Conservation (phyloP, 176 grass and related monocot species). For the Eleusine indica region DNA sequence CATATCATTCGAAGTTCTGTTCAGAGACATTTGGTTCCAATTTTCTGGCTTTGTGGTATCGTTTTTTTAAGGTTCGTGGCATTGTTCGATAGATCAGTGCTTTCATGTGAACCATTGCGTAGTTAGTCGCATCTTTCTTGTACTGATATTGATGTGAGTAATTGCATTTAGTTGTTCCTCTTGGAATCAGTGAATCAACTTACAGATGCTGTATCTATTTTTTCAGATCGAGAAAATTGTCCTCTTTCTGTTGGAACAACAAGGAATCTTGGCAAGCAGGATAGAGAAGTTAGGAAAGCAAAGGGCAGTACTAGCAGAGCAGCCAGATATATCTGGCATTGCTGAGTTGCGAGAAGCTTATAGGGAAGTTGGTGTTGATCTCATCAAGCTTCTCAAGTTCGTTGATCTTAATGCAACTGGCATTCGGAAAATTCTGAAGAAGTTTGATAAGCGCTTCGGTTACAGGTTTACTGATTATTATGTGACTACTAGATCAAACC, state of each 20-base stretch:
- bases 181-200: constrained; percentile 7
- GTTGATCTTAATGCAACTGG: constrained; percentile 97
- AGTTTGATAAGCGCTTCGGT: constrained; percentile 95
- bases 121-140: constrained; percentile 8
- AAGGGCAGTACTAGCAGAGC: constrained; percentile 67
- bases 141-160: constrained; percentile 2
- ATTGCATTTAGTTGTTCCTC: neutral
- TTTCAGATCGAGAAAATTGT: constrained; percentile 94
- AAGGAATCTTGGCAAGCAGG: constrained; percentile 83
- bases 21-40: neutral
- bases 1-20: constrained; percentile 11
- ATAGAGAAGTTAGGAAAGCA: constrained; percentile 92
- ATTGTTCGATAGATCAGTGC: neutral
- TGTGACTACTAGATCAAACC: constrained; percentile 91
- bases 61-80: too few relatives aligned
- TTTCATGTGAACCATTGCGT: neutral
- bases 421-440: constrained; percentile 98
- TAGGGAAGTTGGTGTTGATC: constrained; percentile 78
- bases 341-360: constrained; percentile 83
- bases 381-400: constrained; percentile 97
- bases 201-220: constrained; percentile 13
- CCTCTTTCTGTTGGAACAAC: constrained; percentile 92
- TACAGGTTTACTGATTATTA: constrained; percentile 99
- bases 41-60: neutral
- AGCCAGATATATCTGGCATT: constrained; percentile 92